Base-by-base conservation (phyloP, 148 eudicot genomes). In the Dysphania ambrosioides region DNA sequence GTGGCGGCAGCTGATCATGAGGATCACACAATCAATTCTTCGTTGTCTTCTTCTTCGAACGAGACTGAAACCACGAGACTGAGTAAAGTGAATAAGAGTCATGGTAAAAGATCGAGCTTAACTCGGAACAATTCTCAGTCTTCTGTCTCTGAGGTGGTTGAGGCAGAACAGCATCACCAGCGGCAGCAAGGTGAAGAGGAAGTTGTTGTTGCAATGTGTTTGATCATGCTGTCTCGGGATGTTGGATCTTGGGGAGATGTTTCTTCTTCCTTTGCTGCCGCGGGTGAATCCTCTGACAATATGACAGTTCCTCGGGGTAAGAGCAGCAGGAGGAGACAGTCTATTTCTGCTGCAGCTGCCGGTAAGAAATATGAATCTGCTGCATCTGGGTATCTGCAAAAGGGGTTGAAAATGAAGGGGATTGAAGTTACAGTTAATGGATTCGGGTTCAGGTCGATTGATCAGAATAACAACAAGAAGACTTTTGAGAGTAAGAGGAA, bases 161-260 rank as follows among this genome's bases (percentile, higher is more conserved):
- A 93, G 78, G 84, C 85, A 72, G 90, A 88, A 44, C 64, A 75
- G 9, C 40, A n/a, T n/a, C n/a, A n/a, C n/a, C n/a, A n/a, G n/a
- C n/a, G 32, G 8, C 16, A 53, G 21, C 13, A 53, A 27, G 15
- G 49, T n/a, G 5, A 74, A 49, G 91, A 87, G 41, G 96, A 92
- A 56, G 91, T 89, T 74, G 94, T 90, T 72, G 68, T 85, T 78
- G 99, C 99, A 71, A 74, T 88, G 89, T 87, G 97, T 76, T 90
- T 96, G 90, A 86, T 95, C 71, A 83, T 88, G 90, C 85, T 95
- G 1, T 95, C 98, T n/a, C 83, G 80, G 70, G 96, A 95, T 77
- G 83, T 75, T 30, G 82, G 91, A 13, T 56, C 80, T 47, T 83
- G 85, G 86, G 82, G 81, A 21, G 67, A 72, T 19, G 71, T 73